Percentiles rank a stretch among this genome's conserved stretches.
These are phyloP conservation scores for Stentor coeruleus DNA, from an alignment of 73 alveolate genomes.

Conservation along the genomic window DNA sequence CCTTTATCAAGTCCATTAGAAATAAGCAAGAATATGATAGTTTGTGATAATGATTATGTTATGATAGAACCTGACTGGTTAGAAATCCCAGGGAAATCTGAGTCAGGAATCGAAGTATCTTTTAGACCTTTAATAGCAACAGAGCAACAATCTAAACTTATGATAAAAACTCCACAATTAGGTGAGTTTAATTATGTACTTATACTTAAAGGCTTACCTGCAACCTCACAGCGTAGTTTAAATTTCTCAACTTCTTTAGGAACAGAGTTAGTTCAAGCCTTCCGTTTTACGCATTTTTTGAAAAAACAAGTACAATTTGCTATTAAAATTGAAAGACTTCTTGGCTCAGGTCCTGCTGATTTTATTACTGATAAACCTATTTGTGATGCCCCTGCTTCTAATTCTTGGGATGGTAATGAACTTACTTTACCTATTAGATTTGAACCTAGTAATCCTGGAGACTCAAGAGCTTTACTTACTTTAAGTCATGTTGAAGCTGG, in stretches of 20 bases:
- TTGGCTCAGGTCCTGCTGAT: slow-evolving; percentile 30
- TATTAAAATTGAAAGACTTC: slow-evolving; percentile 76
- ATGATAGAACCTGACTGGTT: slow-evolving; percentile 84
- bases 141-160: slow-evolving; percentile 73
- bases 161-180: slow-evolving; percentile 75
- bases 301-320: slow-evolving; percentile 93
- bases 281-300: slow-evolving; percentile 87
- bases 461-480: slow-evolving; percentile 89
- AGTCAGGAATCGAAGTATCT: slow-evolving; percentile 89
- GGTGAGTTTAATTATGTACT: slow-evolving; percentile 75
- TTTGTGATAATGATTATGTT: slow-evolving; percentile 79
- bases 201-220: slow-evolving; percentile 73
- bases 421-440: slow-evolving; percentile 83
- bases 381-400: slow-evolving; percentile 6
- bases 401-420: slow-evolving; percentile 84
- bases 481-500: slow-evolving; percentile 94
- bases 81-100: slow-evolving; percentile 92
- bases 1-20: slow-evolving; percentile 85
- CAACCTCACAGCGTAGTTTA: slow-evolving; percentile 81
- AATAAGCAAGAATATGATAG: slow-evolving; percentile 71
- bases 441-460: slow-evolving; percentile 95
- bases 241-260: slow-evolving; percentile 97
- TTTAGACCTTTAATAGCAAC: slow-evolving; percentile 91
- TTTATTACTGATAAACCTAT: slow-evolving; percentile 15
- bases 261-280: slow-evolving; percentile 89